A percentile compares a stretch with the other conserved stretches of the same genome.
Evolutionary conservation across 768 basidiomycete genomes (phyloP).

Genomic region (Phaffia australis): DNA sequence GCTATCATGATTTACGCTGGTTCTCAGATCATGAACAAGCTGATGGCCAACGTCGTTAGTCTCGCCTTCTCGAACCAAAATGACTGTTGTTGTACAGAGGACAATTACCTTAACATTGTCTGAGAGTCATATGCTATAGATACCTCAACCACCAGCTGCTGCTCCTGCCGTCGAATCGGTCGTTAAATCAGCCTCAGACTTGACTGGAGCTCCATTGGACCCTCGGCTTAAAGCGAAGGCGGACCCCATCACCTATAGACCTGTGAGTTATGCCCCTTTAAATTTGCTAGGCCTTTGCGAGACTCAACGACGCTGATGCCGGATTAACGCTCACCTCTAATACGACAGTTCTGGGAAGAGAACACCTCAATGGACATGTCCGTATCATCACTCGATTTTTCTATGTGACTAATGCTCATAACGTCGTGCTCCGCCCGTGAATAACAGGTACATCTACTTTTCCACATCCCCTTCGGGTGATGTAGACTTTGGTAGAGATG

Average conservation of each 20-base stretch:
- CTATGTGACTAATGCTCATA: not conserved
- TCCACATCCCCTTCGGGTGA: constrained; percentile 56
- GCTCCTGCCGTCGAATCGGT: not conserved
- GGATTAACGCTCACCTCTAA: no score
- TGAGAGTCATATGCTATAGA: not conserved
- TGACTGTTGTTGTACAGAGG: not conserved
- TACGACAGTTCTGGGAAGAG: not conserved
- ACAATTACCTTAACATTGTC: not conserved
- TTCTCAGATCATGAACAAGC: not conserved
- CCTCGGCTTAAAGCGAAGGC: not conserved
- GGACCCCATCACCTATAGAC: not conserved
- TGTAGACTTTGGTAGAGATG: constrained; percentile 46
- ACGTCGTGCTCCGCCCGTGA: not conserved
- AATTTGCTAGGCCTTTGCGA: not conserved
- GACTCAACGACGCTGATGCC: not conserved
- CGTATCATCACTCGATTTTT: not conserved
- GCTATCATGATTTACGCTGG: not conserved
- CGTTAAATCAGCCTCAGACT: no score
- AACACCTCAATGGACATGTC: constrained; percentile 4
- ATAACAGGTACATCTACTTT: constrained; percentile 56
- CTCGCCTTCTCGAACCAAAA: not conserved
- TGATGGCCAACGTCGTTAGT: constrained; percentile 1
- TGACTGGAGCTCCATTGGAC: not conserved
- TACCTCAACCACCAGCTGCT: not conserved
- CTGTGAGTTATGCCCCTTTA: no score